Evolutionary conservation across 2,329 filamentous ascomycete genomes (phyloP).

Genomic region (Trichophyton equinum): DNA sequence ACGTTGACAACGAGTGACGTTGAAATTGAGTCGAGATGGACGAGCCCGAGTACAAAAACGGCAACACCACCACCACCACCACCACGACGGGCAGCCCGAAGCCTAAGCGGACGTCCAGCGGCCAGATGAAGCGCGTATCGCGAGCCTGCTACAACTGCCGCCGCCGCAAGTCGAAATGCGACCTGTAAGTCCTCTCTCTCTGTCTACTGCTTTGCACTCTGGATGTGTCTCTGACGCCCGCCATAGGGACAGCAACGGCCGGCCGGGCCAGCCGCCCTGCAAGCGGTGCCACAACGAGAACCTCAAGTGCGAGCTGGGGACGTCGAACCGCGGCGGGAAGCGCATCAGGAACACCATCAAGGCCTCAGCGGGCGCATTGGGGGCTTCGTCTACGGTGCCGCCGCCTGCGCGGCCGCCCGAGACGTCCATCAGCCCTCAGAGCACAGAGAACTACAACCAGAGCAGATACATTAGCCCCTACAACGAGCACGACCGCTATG

Average conservation of each 20-base stretch:
- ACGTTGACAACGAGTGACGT: background rate
- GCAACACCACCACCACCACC: background rate
- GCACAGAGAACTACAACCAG: background rate
- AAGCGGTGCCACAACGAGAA: conserved; percentile 45
- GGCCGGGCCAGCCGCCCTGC: conserved; percentile 42
- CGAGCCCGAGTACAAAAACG: conserved; percentile 6
- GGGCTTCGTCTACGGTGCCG: background rate
- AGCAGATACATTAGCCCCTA: background rate
- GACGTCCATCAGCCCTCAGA: background rate
- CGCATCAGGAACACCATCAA: conserved; percentile 40
- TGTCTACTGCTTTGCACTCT: background rate
- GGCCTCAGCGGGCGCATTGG: background rate
- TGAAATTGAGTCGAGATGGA: background rate
- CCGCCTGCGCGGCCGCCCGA: background rate
- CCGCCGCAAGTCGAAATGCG: conserved; percentile 40
- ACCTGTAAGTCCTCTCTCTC: conserved; percentile 33
- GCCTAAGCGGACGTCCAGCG: conserved; percentile 20
- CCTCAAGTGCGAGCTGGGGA: conserved; percentile 47
- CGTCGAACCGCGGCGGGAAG: conserved; percentile 47
- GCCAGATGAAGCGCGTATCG: conserved; percentile 34
- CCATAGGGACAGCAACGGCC: conserved; percentile 33
- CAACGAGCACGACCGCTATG: background rate
- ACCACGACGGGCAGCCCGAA: conserved; percentile 10
- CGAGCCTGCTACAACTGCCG: conserved; percentile 39
- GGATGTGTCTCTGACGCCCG: conserved; percentile 6